Evolutionary conservation across 208 protist genomes (phyloP), one percentile per base, ranked within the genome.

Genomic region (Angomonas ambiguus): DNA sequence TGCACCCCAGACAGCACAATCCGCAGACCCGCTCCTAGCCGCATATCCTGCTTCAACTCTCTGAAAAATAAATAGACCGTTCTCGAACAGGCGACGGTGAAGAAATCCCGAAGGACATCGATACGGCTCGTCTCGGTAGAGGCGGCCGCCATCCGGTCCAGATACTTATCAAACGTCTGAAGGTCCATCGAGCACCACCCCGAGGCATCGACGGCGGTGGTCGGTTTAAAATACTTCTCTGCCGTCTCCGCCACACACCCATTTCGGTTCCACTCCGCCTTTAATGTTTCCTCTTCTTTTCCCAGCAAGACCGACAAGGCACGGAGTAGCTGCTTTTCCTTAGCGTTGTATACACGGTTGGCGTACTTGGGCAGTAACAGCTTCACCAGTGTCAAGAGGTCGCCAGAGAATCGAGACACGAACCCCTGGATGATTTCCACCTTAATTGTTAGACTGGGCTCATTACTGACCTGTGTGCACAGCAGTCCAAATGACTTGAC

Each of bases 321-420:
- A 25, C 83, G 76, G 25, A 88, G n/a, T 22, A 96, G 73, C 65
- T 83, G 67, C 62, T 92, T 93, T 30, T 96, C 92, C 60, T 87
- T 77, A 1, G 88, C 64, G 66, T 93, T 77, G 69, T 88, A 94
- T 2, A 89, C 68, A 5, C 87, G 62, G 35, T 79, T 77, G 38
- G 82, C 74, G 28, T 89, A 76, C 68, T 92, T 91, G 18, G 78
- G 76, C 1, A 95, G 72, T 0, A 96, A 69, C 34, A 94, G 69
- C 48, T 80, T 84, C 28, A 79, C 67, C 13, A 92, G 53, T 24
- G 95, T 62, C 42, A 75, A 77, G 33, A 83, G 63, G 42, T 92
- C 79, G 6, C 88, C 83, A 4, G 62, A 60, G 57, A 69, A 87
- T 62, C 78, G 72, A 2, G 18, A 20, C 1, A 84, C 59, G 57